Percentiles rank a stretch among this genome's conserved stretches.
Evolutionary conservation across 2,329 filamentous ascomycete species (phyloP).

Genomic region (Monilinia aucupariae): DNA sequence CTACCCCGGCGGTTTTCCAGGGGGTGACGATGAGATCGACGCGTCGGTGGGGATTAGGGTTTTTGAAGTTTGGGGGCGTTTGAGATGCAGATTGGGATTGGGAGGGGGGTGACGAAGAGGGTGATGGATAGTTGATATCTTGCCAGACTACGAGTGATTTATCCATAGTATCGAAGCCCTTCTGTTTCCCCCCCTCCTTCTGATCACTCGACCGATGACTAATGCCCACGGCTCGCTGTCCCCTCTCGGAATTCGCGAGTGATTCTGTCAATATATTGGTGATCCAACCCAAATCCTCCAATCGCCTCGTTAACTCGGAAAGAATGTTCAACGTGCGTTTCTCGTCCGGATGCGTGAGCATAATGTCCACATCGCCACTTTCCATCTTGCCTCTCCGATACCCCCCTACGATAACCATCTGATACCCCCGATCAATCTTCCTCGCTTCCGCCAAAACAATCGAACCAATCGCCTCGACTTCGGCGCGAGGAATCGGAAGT

Average conservation of each 20-base stretch:
- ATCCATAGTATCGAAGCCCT: constrained; percentile 73
- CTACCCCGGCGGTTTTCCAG: constrained; percentile 85
- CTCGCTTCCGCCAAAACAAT: constrained; percentile 63
- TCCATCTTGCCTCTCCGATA: constrained; percentile 59
- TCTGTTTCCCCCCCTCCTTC: constrained; percentile 20
- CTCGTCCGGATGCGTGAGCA: constrained; percentile 74
- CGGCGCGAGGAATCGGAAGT: constrained; percentile 61
- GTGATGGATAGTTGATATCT: constrained; percentile 49
- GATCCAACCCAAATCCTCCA: constrained; percentile 66
- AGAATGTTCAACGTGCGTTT: constrained; percentile 64
- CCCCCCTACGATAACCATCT: constrained; percentile 59
- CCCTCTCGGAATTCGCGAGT: constrained; percentile 64
- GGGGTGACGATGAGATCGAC: constrained; percentile 90
- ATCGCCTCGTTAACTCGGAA: constrained; percentile 59
- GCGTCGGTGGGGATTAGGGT: constrained; percentile 70
- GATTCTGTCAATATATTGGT: constrained; percentile 76
- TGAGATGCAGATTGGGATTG: constrained; percentile 15
- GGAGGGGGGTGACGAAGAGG: constrained; percentile 31
- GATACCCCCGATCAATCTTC: constrained; percentile 50
- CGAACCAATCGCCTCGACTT: constrained; percentile 65
- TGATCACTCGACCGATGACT: constrained; percentile 29
- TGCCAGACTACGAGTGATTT: constrained; percentile 95
- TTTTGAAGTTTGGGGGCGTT: constrained; percentile 40
- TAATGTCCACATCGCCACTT: constrained; percentile 78
- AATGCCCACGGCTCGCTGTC: constrained; percentile 50